phyloP scores from a whole-genome alignment of 768 basidiomycete genomes.

The Lactarius evosmus region DNA sequence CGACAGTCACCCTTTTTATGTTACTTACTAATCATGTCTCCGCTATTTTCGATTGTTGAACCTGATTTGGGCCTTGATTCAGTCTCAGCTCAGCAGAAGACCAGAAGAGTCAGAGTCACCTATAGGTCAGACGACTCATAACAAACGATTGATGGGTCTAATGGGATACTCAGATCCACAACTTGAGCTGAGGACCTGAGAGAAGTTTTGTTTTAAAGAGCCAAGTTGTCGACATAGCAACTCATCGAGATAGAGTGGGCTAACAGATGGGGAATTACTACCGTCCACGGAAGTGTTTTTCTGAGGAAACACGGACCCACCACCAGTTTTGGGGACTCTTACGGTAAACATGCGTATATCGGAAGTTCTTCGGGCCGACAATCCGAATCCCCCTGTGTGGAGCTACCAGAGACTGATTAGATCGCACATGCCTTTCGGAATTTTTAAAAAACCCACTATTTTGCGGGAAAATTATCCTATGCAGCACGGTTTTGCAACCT shows the following conservation, averaged over 20 bases:
- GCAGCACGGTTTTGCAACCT: no score
- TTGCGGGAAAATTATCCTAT: no score
- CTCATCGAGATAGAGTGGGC: slow-evolving; percentile 15
- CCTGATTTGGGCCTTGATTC: not conserved
- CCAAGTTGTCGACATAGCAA: slow-evolving; percentile 14
- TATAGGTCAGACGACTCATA: no score
- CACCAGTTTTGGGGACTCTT: no score
- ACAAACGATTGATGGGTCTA: slow-evolving; percentile 23
- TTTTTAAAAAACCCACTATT: no score
- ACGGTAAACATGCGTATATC: no score
- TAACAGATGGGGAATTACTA: slow-evolving; percentile 16
- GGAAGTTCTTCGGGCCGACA: slow-evolving; percentile 10
- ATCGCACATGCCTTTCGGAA: not conserved
- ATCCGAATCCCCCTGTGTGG: no score
- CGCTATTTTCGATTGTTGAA: not conserved
- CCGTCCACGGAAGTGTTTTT: not conserved
- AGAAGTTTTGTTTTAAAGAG: not conserved
- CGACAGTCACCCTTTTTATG: not conserved
- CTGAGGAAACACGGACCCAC: not conserved
- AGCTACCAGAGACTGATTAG: no score
- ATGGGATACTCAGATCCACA: slow-evolving; percentile 3
- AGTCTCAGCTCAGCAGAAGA: not conserved
- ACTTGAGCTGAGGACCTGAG: slow-evolving; percentile 5
- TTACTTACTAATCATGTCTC: not conserved
- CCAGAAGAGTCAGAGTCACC: no score